Percentiles rank a stretch among this genome's conserved stretches.
Conservation (phyloP, 169 alveolate genomes). For the Babesia gibsoni region DNA sequence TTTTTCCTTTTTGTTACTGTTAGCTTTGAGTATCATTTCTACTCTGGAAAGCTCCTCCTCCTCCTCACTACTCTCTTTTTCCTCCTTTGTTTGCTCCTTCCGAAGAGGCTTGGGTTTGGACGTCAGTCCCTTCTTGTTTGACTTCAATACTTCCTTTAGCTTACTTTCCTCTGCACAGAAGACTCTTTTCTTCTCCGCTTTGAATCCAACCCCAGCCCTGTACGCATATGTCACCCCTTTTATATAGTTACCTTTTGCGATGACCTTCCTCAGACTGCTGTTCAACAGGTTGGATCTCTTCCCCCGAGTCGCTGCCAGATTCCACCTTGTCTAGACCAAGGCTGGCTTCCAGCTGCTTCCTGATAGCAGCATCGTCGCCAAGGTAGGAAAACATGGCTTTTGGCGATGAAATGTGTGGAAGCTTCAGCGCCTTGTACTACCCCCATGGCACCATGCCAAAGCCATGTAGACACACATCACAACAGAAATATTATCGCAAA, state of each 20-base stretch:
- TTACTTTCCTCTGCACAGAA: slow-evolving; percentile 42
- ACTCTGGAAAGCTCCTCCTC: slow-evolving; percentile 38
- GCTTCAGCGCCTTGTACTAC: neutral
- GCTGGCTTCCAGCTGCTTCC: slow-evolving; percentile 25
- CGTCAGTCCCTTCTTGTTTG: slow-evolving; percentile 34
- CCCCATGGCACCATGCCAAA: slow-evolving; percentile 12
- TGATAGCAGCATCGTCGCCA: slow-evolving; percentile 10
- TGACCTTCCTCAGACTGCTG: slow-evolving; percentile 4
- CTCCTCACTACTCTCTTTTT: slow-evolving; percentile 9
- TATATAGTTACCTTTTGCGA: neutral
- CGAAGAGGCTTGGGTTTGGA: slow-evolving; percentile 37
- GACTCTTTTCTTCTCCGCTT: slow-evolving; percentile 24
- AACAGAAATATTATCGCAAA: neutral
- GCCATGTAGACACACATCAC: neutral
- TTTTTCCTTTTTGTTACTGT: neutral
- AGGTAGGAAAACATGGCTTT: slow-evolving; percentile 21
- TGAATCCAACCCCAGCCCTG: slow-evolving; percentile 16
- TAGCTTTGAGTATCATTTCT: neutral
- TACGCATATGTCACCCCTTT: neutral
- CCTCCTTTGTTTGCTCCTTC: slow-evolving; percentile 11
- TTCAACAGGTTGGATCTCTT: slow-evolving; percentile 10
- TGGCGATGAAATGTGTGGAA: neutral
- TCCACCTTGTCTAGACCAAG: slow-evolving; percentile 14
- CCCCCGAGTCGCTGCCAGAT: slow-evolving; percentile 7
- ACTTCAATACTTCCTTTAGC: slow-evolving; percentile 47